Conservation (phyloP, 1,139 yeast genomes). For the Spathaspora sp. region DNA sequence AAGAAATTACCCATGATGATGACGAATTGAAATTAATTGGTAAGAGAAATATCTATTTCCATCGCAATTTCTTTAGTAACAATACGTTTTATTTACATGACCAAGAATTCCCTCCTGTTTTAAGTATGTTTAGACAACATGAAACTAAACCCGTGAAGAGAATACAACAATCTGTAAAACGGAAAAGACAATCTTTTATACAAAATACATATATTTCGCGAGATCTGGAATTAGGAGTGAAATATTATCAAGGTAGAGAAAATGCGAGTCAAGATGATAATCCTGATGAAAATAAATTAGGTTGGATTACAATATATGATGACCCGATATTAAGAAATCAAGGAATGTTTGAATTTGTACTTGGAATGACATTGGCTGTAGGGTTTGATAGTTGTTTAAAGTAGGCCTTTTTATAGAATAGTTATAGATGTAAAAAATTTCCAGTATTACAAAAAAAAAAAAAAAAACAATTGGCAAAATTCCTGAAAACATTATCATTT, state of each 20-base stretch:
- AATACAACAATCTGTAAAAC: constrained; percentile 27
- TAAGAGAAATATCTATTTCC: constrained; percentile 31
- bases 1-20: constrained; percentile 5
- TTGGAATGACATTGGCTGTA: constrained; percentile 55
- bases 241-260: constrained; percentile 53
- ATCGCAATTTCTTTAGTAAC: constrained; percentile 24
- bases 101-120: constrained; percentile 35
- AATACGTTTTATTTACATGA: constrained; percentile 27
- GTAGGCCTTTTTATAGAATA: neutral
- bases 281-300: constrained; percentile 58
- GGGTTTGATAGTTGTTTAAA: constrained; percentile 40
- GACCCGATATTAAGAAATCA: constrained; percentile 27
- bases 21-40: constrained; percentile 25
- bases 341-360: constrained; percentile 55
- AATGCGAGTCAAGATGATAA: constrained; percentile 58
- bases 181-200: constrained; percentile 9
- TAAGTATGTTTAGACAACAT: constrained; percentile 55
- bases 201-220: constrained; percentile 7
- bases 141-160: constrained; percentile 45
- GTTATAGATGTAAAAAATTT: neutral
- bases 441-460: constrained; percentile 1
- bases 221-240: constrained; percentile 12
- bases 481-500: too few species aligned
- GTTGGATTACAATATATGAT: constrained; percentile 65
- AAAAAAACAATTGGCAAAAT: too few species aligned